Percentiles rank a stretch among this genome's conserved stretches.
These are phyloP conservation scores for Candida sanyiensis DNA, from an alignment of 805 yeast genomes.

Conservation along the genomic window DNA sequence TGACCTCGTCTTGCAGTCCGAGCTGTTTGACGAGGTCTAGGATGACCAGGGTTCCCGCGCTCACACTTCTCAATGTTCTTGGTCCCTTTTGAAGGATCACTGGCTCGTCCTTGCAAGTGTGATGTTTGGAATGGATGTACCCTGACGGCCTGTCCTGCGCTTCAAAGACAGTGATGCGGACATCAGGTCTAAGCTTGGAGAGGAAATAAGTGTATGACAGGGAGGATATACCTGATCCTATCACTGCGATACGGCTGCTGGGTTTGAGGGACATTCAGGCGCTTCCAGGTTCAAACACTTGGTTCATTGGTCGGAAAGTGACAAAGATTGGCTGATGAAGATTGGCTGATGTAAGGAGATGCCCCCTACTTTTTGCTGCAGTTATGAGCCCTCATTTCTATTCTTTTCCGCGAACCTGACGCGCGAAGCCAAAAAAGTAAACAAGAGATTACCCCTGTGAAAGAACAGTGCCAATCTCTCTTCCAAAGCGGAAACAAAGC, in stretches of 20 bases:
- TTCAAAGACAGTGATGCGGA: constrained; percentile 60
- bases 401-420: not conserved
- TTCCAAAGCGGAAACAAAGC: not conserved
- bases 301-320: no score
- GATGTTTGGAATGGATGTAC: constrained; percentile 55
- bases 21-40: constrained; percentile 50
- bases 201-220: constrained; percentile 67
- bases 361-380: no score
- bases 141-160: constrained; percentile 60
- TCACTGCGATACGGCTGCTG: constrained; percentile 51
- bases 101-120: constrained; percentile 28
- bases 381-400: not conserved
- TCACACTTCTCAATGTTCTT: constrained; percentile 77
- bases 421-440: not conserved
- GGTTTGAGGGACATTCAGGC: constrained; percentile 3
- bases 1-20: constrained; percentile 43
- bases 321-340: no score
- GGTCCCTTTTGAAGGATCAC: constrained; percentile 76
- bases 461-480: not conserved
- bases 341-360: no score
- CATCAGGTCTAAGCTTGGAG: constrained; percentile 69
- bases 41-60: constrained; percentile 68
- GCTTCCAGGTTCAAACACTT: no score
- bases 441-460: not conserved
- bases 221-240: constrained; percentile 91